phyloP scores from a whole-genome alignment of 2,329 filamentous ascomycete species.

The Colletotrichum ledebouriae region DNA sequence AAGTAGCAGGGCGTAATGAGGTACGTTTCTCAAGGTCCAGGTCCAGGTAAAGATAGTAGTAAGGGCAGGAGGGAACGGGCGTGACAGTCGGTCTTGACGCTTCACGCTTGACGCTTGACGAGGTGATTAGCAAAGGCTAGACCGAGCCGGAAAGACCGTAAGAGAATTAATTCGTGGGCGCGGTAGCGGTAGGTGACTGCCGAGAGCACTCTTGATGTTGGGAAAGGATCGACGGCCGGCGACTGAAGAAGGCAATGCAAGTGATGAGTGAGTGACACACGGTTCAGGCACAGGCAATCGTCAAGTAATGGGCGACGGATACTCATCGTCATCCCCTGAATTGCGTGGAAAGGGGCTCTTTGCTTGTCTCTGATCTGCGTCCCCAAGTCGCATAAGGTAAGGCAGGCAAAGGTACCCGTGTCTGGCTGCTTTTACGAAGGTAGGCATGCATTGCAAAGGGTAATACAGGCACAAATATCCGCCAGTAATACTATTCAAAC shows the following conservation, averaged over 20 bases:
- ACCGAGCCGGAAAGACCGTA: slow-evolving; percentile 17
- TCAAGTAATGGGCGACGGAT: background rate
- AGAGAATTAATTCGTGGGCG: slow-evolving; percentile 1
- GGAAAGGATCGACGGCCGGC: slow-evolving; percentile 28
- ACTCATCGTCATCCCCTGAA: background rate
- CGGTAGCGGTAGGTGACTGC: slow-evolving; percentile 1
- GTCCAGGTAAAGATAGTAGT: background rate
- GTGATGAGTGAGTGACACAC: slow-evolving; percentile 13
- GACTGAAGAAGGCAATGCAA: background rate
- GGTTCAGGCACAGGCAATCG: slow-evolving; percentile 8
- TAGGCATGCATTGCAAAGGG: background rate
- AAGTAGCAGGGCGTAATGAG: too few species aligned
- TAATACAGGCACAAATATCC: too few species aligned
- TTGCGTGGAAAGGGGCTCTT: slow-evolving; percentile 11
- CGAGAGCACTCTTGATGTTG: slow-evolving; percentile 20
- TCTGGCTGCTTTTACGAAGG: background rate
- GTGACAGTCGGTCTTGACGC: slow-evolving; percentile 8
- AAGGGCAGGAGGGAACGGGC: background rate
- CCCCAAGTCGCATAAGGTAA: slow-evolving; percentile 11
- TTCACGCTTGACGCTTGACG: slow-evolving; percentile 12
- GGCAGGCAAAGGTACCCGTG: slow-evolving; percentile 16
- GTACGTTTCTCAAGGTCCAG: background rate
- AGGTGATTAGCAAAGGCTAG: slow-evolving; percentile 17
- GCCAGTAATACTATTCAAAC: background rate
- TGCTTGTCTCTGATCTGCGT: background rate